Conservation (phyloP, 225 moss, liverwort and hornwort species). For the Anthoceros angustus region DNA sequence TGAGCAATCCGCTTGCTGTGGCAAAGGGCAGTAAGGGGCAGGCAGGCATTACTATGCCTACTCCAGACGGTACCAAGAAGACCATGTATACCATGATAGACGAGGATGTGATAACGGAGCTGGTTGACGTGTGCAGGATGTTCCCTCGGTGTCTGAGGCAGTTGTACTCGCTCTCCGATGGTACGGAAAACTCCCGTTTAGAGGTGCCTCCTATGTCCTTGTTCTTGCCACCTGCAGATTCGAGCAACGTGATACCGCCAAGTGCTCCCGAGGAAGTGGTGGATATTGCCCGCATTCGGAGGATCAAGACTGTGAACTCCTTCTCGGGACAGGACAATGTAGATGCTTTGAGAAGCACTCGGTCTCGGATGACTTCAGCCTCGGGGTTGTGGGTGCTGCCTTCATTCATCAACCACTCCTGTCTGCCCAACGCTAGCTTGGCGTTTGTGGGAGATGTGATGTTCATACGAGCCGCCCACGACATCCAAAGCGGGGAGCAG, state of each 20-base stretch:
- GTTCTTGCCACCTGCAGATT: neutral
- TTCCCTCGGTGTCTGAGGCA: neutral
- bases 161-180: neutral
- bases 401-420: slow-evolving; percentile 77
- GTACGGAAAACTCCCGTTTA: neutral
- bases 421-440: slow-evolving; percentile 47
- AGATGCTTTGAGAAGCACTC: no score
- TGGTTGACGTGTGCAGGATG: neutral
- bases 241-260: neutral
- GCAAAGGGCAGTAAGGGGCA: neutral
- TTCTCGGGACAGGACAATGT: neutral
- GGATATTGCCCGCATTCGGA: neutral
- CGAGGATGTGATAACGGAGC: neutral
- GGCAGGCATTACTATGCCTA: neutral
- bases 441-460: slow-evolving; percentile 49
- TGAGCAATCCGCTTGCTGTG: slow-evolving; percentile 62
- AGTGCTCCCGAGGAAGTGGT: neutral
- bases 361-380: neutral
- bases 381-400: slow-evolving; percentile 59
- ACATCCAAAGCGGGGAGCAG: slow-evolving; percentile 50
- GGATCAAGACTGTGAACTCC: neutral
- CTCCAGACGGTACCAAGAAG: neutral
- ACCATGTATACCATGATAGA: neutral
- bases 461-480: slow-evolving; percentile 53
- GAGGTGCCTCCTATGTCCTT: neutral